Evolutionary conservation across 768 basidiomycete species (phyloP).

Genomic region (Daedaleopsis sinensis): DNA sequence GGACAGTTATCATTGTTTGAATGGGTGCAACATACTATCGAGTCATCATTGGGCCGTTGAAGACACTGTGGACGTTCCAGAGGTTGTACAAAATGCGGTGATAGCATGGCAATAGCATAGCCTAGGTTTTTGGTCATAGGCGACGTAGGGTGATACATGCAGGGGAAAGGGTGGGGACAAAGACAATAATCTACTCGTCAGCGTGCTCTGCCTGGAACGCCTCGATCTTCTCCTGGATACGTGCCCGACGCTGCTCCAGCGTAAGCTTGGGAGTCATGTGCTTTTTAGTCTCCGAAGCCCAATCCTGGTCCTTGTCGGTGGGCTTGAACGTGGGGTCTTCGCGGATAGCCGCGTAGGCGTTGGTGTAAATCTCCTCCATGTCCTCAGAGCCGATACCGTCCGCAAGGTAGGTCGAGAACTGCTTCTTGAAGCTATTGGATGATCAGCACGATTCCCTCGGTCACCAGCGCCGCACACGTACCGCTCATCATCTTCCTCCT

Average conservation of each 20-base stretch:
- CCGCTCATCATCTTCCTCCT: constrained; percentile 99
- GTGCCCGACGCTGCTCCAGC: constrained; percentile 72
- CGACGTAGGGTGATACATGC: constrained; percentile 15
- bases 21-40: constrained; percentile 59
- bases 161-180: constrained; percentile 13
- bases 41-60: constrained; percentile 22
- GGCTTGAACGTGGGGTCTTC: constrained; percentile 92
- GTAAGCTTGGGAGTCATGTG: constrained; percentile 71
- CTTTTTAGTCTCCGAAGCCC: constrained; percentile 85
- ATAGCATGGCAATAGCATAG: constrained; percentile 22
- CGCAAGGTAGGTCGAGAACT: constrained; percentile 93
- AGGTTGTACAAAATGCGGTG: neutral
- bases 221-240: constrained; percentile 87
- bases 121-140: constrained; percentile 24
- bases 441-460: constrained; percentile 4
- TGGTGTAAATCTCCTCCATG: constrained; percentile 93
- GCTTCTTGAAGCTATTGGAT: constrained; percentile 87
- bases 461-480: constrained; percentile 34
- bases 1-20: constrained; percentile 43
- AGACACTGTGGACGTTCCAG: neutral
- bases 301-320: constrained; percentile 86
- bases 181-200: constrained; percentile 56
- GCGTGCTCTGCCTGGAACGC: constrained; percentile 77
- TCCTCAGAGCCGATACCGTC: constrained; percentile 96
- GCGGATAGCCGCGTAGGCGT: constrained; percentile 93